Percentiles rank a stretch among this genome's conserved stretches.
Evolutionary conservation across 257 asterid species (phyloP).

Genomic region (Gentiana dahurica): DNA sequence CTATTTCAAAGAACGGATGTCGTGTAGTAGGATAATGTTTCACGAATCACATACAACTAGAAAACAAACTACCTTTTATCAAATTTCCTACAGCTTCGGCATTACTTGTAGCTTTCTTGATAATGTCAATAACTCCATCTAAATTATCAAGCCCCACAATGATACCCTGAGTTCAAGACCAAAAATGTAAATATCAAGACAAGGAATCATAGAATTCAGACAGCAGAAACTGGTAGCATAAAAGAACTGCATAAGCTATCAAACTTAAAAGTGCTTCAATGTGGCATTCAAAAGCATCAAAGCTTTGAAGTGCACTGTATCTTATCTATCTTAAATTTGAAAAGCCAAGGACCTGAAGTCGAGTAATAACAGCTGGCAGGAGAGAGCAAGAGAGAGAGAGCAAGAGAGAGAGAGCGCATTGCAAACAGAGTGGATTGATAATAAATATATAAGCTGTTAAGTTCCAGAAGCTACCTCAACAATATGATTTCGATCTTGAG

Average conservation of each 20-base stretch:
- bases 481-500: conserved; percentile 82
- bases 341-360: not conserved
- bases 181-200: conserved; percentile 12
- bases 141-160: conserved; percentile 76
- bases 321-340: not conserved
- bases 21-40: not conserved
- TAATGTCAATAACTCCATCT: conserved; percentile 59
- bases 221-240: too few relatives aligned
- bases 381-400: not conserved
- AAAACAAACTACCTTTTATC: conserved; percentile 49
- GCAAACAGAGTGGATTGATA: not conserved
- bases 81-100: conserved; percentile 46
- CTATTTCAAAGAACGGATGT: too few relatives aligned
- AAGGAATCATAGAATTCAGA: too few relatives aligned
- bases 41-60: conserved; percentile 2
- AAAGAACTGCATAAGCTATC: too few relatives aligned
- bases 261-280: not conserved
- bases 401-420: not conserved
- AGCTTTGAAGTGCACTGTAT: too few relatives aligned
- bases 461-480: conserved; percentile 54
- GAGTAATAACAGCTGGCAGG: not conserved
- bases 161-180: conserved; percentile 49
- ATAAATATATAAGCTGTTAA: too few relatives aligned
- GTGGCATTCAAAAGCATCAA: not conserved
- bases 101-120: conserved; percentile 73